These are phyloP conservation scores for Gomphus bonarii DNA, from an alignment of 1,284 basidiomycete species.

Conservation along the genomic window DNA sequence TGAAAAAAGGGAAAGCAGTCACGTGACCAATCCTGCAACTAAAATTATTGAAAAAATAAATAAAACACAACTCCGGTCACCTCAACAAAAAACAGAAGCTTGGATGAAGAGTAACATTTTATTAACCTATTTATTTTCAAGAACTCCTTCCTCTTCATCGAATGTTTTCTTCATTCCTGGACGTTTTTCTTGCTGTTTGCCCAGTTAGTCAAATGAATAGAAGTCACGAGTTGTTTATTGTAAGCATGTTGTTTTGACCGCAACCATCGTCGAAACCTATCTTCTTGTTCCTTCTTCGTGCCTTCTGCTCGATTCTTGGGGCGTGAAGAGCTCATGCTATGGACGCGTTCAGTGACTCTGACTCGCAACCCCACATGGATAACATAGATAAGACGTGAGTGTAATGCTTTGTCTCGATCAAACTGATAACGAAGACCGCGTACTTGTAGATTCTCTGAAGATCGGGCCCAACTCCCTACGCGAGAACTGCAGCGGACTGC, in stretches of 20 bases:
- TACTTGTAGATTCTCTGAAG: neutral
- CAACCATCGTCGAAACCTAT: neutral
- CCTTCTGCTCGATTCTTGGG: neutral
- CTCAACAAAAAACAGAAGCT: too few relatives aligned
- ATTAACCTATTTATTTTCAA: neutral
- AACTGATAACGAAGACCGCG: neutral
- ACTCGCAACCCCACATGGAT: neutral
- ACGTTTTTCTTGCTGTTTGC: neutral
- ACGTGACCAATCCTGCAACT: too few relatives aligned
- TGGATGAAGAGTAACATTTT: neutral
- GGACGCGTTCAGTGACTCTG: neutral
- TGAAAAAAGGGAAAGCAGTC: too few relatives aligned
- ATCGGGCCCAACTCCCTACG: neutral
- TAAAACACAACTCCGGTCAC: too few relatives aligned
- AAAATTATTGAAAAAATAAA: too few relatives aligned
- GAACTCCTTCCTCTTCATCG: neutral
- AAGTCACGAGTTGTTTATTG: neutral
- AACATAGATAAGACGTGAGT: neutral
- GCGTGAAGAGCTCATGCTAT: neutral
- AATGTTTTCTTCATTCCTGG: neutral
- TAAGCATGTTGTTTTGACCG: neutral
- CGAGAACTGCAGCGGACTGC: neutral
- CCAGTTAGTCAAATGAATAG: slow-evolving; percentile 1
- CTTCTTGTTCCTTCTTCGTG: too few relatives aligned
- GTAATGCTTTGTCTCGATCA: neutral